Base-by-base conservation (phyloP, 306 rosid species). In the Abrus precatorius region DNA sequence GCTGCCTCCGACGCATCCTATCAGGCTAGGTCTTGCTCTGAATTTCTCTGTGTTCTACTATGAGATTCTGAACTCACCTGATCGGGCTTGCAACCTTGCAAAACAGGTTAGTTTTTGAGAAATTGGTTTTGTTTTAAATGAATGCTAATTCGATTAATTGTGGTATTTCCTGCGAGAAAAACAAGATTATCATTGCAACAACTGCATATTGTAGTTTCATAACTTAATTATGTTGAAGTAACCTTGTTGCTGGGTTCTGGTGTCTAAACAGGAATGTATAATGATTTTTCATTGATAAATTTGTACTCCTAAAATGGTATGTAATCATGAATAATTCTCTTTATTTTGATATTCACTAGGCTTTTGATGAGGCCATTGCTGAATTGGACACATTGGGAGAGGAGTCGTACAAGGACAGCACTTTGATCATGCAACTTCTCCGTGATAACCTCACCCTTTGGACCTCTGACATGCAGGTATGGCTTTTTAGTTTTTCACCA, bases 391-490 rank as follows among this genome's bases (percentile, higher is more conserved):
- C 99, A 56, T 80, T 96, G 77, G 99, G 98, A 38, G 99, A 93
- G 89, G 99, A 96, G 77, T 96, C 98, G 2, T 96, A 96, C 89
- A 96, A 96, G 91, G 99, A 96, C 41, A 96, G 99, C 94, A 96
- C 99, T 77, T 87, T 96, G 94, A 96, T 96, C 86, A 96, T 96
- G 98, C 98, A 96, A 85, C 93, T 96, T 83, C 99, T 96, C 57
- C 99, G 99, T 69, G 99, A 96, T 67, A 96, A 96, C 84, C 97
- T 96, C 81, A 93, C 99, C 60, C 97, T 96, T 6, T 96, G 99
- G 99, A 96, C 98, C 82, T 96, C 97, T 12, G 99, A 96, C 88
- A 93, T 93, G 98, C 99, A 96, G 97, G 99, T 93, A 83, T 36
- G 41, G 14, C 20, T 65, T 12, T 81, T 6, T 7, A 34, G 57